Base-by-base conservation (phyloP, 179 eudicot genomes). In the Silene vulgaris region DNA sequence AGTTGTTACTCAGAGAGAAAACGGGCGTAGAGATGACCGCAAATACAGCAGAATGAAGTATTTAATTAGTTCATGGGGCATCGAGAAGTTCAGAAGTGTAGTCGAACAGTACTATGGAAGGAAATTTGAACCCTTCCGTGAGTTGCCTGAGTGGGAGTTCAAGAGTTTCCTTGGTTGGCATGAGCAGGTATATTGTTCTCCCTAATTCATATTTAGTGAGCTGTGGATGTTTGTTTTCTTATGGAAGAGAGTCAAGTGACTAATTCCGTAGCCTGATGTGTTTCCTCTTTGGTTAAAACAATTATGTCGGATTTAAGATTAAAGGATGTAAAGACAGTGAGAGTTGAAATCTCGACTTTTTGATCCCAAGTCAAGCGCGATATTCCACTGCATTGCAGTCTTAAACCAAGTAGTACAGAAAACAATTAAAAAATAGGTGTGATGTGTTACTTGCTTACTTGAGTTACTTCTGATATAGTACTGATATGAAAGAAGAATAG, bases 1-100 rank as follows among this genome's bases (percentile, higher is more conserved):
- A 79, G 97, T 96, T 21, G 97, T 89, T 59, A 92, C 99, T 30
- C 99, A 96, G 78, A 82, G 99, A 82, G 99, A 96, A 65, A 90
- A 93, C 80, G 99, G 97, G 73, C 88, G 99, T 83, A 90, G 99
- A 87, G 99, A 96, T 79, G 99, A 93, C 82, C 95, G 99, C 9
- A 96, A 87, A 84, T 90, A 90, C 65, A 89, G 99, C 65, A 93
- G 99, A 78, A 87, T 96, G 99, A 96, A 96, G 73, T 96, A 96
- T 80, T 79, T 96, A 75, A 80, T 96, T 73, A 88, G 90, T 76
- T 92, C 97, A 50, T 96, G 99, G 99, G 99, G 99, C 28, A 96
- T 96, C 74, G 99, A 90, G 75, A 96, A 96, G 87, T 96, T 96
- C 72, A 90, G 88, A 81, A 81, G 82, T 84, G 99, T 90, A 76